Base-by-base conservation (phyloP, 768 basidiomycete species). In the Russula vinacea region DNA sequence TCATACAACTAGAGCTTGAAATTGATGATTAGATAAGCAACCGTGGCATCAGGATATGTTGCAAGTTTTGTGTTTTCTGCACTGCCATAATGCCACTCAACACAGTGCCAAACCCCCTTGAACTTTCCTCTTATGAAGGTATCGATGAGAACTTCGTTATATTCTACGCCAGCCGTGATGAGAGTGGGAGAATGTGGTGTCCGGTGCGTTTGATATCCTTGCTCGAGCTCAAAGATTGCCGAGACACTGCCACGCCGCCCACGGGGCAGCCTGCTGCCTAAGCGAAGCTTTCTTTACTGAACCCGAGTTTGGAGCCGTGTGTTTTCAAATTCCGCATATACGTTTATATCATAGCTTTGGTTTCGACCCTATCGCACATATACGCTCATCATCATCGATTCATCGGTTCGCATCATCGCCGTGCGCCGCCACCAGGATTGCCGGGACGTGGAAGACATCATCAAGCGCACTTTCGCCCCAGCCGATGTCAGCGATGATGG, bases 141-240 rank as follows among this genome's bases (percentile, higher is more conserved):
- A 78, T 76, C 11, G 74, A 78, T n/a, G 83, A 84, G 47, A 70
- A 76, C 17, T 89, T 80, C 63, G 59, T 90, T 32, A 75, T 92
- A n/a, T 89, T 91, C 72, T 90, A 86, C 66, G 81, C 89, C 11
- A 89, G 87, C 22, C 76, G 85, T 56, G 80, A 84, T 1, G 78
- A 69, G n/a, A 62, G 83, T 62, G 88, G 84, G 32, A 72, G 76
- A 59, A 74, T 85, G 71, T 91, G 90, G 89, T 91, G 89, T 71
- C 82, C 86, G 29, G 89, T 90, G 68, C 53, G 80, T 78, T 47
- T 26, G 44, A 35, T 10, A 1, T 49, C 33, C 32, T 17, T 37
- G 32, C 33, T 9, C 29, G 22, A 5, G 32, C 33, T 9, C 29
- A 29, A 5, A 2, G 13, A 26, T 35, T 50, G n/a, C 39, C 47